A percentile compares a stretch with the other conserved stretches of the same genome.
These are phyloP conservation scores for Zygotorulaspora florentina DNA, from an alignment of 805 yeast species.

Conservation along the genomic window DNA sequence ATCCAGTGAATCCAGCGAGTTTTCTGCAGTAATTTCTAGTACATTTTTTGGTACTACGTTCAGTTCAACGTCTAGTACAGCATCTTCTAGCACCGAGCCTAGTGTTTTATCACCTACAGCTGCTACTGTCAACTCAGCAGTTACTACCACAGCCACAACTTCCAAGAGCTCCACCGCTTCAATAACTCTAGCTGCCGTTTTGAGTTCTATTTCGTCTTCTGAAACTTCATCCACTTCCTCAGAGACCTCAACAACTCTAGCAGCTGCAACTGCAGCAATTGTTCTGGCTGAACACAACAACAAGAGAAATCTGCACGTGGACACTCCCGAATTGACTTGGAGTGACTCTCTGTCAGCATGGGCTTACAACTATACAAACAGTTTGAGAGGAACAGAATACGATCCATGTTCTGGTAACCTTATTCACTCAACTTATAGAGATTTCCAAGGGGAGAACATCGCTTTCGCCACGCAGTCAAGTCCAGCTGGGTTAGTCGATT, in stretches of 20 bases:
- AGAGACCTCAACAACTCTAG: constrained; percentile 22
- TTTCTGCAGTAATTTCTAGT: constrained; percentile 10
- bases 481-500: constrained; percentile 52
- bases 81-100: constrained; percentile 13
- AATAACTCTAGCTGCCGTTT: not conserved
- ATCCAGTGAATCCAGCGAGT: constrained; percentile 10
- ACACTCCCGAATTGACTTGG: constrained; percentile 48
- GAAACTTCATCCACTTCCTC: constrained; percentile 19
- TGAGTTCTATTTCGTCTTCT: constrained; percentile 9
- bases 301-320: constrained; percentile 44
- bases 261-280: constrained; percentile 21
- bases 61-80: constrained; percentile 6
- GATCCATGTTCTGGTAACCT: constrained; percentile 59
- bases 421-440: constrained; percentile 48
- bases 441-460: constrained; percentile 66
- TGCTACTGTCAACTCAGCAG: not conserved
- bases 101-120: constrained; percentile 3
- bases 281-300: constrained; percentile 48
- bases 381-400: constrained; percentile 37
- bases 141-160: constrained; percentile 4
- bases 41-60: constrained; percentile 5
- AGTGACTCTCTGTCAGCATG: constrained; percentile 41
- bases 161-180: not conserved
- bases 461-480: constrained; percentile 53
- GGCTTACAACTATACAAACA: constrained; percentile 49